These are phyloP conservation scores for Pueraria montana DNA, from an alignment of 306 rosid genomes.

Conservation along the genomic window DNA sequence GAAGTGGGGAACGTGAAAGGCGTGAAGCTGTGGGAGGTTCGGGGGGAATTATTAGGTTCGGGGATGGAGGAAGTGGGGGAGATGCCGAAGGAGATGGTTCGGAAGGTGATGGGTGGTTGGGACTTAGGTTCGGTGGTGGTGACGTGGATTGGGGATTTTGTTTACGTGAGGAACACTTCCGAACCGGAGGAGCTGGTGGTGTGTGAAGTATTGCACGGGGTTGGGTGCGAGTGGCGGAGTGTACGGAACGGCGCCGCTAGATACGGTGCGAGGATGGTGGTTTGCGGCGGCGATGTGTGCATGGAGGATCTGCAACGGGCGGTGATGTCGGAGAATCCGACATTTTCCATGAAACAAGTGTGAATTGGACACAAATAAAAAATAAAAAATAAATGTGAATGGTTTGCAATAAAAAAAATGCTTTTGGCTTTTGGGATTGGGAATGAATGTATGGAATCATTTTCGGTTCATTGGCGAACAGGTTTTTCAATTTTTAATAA, in stretches of 20 bases:
- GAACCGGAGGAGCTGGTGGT: conserved; percentile 54
- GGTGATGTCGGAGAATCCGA: neutral
- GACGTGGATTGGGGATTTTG: conserved; percentile 57
- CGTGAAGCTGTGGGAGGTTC: conserved; percentile 66
- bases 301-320: conserved; percentile 59
- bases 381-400: neutral
- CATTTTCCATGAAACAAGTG: conserved; percentile 37
- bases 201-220: conserved; percentile 54
- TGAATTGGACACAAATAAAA: neutral
- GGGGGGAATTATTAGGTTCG: conserved; percentile 50
- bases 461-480: neutral
- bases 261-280: conserved; percentile 52
- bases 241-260: conserved; percentile 48
- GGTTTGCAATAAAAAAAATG: neutral
- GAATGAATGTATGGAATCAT: neutral
- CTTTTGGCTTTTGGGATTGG: neutral
- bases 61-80: conserved; percentile 59
- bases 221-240: conserved; percentile 61
- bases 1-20: conserved; percentile 48
- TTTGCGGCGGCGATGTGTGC: conserved; percentile 59
- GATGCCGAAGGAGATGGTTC: conserved; percentile 72
- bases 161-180: conserved; percentile 57
- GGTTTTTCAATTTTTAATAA: too few species aligned
- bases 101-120: conserved; percentile 51
- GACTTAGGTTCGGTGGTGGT: conserved; percentile 56